Evolutionary conservation across 176 grass and related monocot species (phyloP).

Genomic region (Rhipidocladum racemiflorum): DNA sequence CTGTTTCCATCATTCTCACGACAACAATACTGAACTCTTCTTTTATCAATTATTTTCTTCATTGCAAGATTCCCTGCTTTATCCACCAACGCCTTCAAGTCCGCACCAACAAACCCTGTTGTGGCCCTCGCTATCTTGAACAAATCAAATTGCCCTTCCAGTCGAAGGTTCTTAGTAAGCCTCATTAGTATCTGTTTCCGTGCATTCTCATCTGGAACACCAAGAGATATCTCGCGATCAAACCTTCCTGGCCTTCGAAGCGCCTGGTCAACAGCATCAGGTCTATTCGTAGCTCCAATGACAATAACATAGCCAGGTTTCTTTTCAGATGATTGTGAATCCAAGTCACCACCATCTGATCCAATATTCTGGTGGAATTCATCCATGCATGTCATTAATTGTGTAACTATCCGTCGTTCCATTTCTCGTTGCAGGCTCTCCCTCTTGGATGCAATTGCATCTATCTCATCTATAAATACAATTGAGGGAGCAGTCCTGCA

Average conservation of each 20-base stretch:
- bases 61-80: conserved; percentile 96
- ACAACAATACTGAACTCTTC: conserved; percentile 34
- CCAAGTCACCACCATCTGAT: conserved; percentile 11
- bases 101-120: conserved; percentile 95
- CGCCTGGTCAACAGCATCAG: conserved; percentile 92
- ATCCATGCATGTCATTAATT: conserved; percentile 98
- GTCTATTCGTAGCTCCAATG: conserved; percentile 95
- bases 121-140: conserved; percentile 88
- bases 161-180: conserved; percentile 63
- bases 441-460: conserved; percentile 97
- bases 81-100: conserved; percentile 78
- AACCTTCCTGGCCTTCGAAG: conserved; percentile 87
- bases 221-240: conserved; percentile 81
- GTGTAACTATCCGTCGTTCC: conserved; percentile 88
- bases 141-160: conserved; percentile 73
- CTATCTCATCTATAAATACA: conserved; percentile 96
- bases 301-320: conserved; percentile 90
- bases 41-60: conserved; percentile 81
- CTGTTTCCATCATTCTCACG: conserved; percentile 11
- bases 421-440: conserved; percentile 87
- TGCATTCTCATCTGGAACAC: conserved; percentile 86
- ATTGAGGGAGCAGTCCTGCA: conserved; percentile 90
- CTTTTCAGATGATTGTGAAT: conserved; percentile 59
- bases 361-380: conserved; percentile 70
- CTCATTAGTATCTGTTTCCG: conserved; percentile 72